Evolutionary conservation across 2,329 filamentous ascomycete genomes (phyloP).

Genomic region (Biscogniauxia mediterranea): DNA sequence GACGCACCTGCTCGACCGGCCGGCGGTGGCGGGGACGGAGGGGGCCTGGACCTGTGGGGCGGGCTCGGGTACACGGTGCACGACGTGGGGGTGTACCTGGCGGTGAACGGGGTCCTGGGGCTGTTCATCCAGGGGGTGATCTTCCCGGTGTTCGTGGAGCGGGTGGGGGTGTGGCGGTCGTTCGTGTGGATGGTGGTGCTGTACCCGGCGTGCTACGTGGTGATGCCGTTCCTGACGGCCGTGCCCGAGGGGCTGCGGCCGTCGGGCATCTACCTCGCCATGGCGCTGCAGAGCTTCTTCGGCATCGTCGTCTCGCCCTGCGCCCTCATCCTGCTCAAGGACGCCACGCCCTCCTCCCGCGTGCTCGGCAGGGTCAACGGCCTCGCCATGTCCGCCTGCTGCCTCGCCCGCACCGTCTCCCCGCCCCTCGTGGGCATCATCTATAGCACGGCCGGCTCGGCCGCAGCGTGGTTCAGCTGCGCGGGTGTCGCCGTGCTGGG

Average conservation of each 20-base stretch:
- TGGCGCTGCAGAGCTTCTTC: conserved; percentile 64
- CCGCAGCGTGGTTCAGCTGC: conserved; percentile 42
- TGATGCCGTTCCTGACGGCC: conserved; percentile 66
- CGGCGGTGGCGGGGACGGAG: conserved; percentile 18
- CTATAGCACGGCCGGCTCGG: conserved; percentile 58
- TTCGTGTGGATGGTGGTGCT: conserved; percentile 64
- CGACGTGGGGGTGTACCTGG: conserved; percentile 66
- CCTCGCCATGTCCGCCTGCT: conserved; percentile 69
- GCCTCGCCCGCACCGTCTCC: conserved; percentile 66
- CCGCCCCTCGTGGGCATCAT: conserved; percentile 67
- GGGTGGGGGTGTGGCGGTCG: conserved; percentile 64
- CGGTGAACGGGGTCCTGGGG: conserved; percentile 68
- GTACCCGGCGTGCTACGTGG: conserved; percentile 66
- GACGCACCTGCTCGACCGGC: conserved; percentile 42
- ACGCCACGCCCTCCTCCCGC: conserved; percentile 61
- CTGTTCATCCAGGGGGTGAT: conserved; percentile 71
- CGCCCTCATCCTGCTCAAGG: conserved; percentile 69
- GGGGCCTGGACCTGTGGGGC: conserved; percentile 47
- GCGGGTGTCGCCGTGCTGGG: conserved; percentile 29
- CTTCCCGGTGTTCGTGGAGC: conserved; percentile 63
- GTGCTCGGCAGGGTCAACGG: conserved; percentile 71
- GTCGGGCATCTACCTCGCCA: conserved; percentile 62
- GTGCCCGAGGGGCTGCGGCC: conserved; percentile 54
- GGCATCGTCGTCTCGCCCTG: conserved; percentile 68
- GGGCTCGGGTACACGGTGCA: conserved; percentile 66